phyloP scores from a whole-genome alignment of 176 grass and related monocot species.

The Aegilops speltoides region DNA sequence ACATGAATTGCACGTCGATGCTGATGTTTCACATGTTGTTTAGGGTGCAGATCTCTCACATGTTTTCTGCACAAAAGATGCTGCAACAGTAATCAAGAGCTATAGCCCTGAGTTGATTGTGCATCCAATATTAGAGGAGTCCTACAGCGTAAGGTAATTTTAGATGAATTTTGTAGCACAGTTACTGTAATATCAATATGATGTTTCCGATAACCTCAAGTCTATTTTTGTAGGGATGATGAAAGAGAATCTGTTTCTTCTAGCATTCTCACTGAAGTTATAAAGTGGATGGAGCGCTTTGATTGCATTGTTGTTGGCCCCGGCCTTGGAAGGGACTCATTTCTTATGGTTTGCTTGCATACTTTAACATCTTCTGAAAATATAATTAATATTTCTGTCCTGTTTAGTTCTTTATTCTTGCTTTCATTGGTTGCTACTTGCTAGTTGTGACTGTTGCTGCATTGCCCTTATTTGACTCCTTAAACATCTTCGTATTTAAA shows the following conservation, averaged over 20 bases:
- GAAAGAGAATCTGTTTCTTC: slow-evolving; percentile 59
- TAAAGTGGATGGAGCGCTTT: slow-evolving; percentile 88
- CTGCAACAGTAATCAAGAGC: slow-evolving; percentile 93
- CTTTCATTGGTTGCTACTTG: not conserved
- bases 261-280: slow-evolving; percentile 77
- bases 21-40: slow-evolving; percentile 31
- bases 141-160: slow-evolving; percentile 85
- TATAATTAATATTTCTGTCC: not conserved
- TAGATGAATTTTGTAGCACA: not conserved
- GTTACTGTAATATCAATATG: not conserved
- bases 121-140: slow-evolving; percentile 90
- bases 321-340: slow-evolving; percentile 85
- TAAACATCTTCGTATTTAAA: not conserved
- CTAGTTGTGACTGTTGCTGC: not conserved
- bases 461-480: not conserved
- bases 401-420: not conserved
- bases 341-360: slow-evolving; percentile 73
- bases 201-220: not conserved
- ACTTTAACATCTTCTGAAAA: not conserved
- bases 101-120: slow-evolving; percentile 97
- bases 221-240: slow-evolving; percentile 50
- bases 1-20: not conserved
- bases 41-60: slow-evolving; percentile 96
- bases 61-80: slow-evolving; percentile 97
- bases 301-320: slow-evolving; percentile 96